A percentile compares a stretch with the other conserved stretches of the same genome.
Evolutionary conservation across 768 basidiomycete species (phyloP).

Genomic region (Agaricus sinodeliciosus): DNA sequence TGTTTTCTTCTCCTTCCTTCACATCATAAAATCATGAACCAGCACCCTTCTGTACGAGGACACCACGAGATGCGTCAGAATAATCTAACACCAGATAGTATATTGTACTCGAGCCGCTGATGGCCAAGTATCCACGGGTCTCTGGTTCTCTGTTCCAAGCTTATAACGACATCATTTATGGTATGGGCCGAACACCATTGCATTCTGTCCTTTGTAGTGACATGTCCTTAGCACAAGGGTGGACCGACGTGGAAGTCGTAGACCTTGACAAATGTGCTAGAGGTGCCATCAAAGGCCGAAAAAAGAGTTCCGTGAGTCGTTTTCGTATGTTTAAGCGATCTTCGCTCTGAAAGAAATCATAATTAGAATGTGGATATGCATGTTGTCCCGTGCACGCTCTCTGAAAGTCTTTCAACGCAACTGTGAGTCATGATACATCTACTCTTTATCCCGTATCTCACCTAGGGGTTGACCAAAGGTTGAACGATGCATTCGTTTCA

Average conservation of each 20-base stretch:
- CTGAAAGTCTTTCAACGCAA: conserved; percentile 57
- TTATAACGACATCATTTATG: conserved; percentile 66
- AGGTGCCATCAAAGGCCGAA: conserved; percentile 52
- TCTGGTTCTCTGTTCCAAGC: conserved; percentile 64
- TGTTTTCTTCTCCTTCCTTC: background rate
- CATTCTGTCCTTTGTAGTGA: conserved; percentile 2
- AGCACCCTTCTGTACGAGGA: conserved; percentile 22
- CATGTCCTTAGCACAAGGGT: conserved; percentile 57
- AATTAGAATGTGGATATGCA: conserved; percentile 36
- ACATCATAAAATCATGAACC: conserved; percentile 16
- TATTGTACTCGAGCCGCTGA: conserved; percentile 34
- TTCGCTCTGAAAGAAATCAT: background rate
- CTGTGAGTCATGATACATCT: conserved; percentile 35
- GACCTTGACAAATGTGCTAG: conserved; percentile 53
- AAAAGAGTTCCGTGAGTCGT: conserved; percentile 41
- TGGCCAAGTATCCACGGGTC: conserved; percentile 55
- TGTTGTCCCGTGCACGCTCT: conserved; percentile 63
- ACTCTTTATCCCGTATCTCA: background rate
- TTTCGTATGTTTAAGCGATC: background rate
- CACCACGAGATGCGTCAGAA: background rate
- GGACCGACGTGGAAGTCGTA: conserved; percentile 56
- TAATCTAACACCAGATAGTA: conserved; percentile 27
- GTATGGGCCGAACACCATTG: conserved; percentile 25
- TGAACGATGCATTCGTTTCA: conserved; percentile 43
- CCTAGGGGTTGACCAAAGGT: conserved; percentile 29